Percentiles rank a stretch among this genome's conserved stretches.
Conservation (phyloP, 1,139 yeast species). For the Saccharomyces pastorianus region DNA sequence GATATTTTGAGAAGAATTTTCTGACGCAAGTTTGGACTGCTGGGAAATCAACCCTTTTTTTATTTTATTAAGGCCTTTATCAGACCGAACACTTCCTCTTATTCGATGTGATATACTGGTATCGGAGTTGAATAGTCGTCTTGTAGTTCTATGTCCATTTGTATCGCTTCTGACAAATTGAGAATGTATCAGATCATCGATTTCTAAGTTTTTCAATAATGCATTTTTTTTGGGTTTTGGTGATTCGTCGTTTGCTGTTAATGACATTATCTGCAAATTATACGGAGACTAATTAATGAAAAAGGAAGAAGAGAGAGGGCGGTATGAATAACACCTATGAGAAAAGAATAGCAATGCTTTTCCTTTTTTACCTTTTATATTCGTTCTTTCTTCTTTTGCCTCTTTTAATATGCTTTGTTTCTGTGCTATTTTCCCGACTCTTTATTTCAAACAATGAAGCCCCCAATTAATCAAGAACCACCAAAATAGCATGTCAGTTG, state of each 20-base stretch:
- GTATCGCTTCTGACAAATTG: not conserved
- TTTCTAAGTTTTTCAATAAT: constrained; percentile 1
- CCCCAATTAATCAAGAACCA: not conserved
- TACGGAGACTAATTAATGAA: not conserved
- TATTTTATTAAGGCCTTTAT: not conserved
- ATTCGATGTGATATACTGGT: not conserved
- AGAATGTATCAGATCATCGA: not conserved
- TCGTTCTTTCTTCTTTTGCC: not conserved
- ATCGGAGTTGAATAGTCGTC: not conserved
- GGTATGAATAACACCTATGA: not conserved
- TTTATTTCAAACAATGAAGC: not conserved
- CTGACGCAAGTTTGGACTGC: not conserved
- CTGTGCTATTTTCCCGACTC: not conserved
- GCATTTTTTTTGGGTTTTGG: constrained; percentile 14
- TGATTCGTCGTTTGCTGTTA: not conserved
- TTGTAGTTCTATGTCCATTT: not conserved
- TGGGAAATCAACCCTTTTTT: not conserved
- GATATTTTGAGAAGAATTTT: not conserved
- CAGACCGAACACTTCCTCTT: not conserved
- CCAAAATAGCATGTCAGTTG: not conserved
- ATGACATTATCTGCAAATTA: not conserved
- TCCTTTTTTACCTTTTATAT: not conserved
- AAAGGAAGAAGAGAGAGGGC: not conserved
- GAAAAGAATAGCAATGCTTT: not conserved
- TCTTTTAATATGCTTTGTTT: not conserved